These are phyloP conservation scores for Globisporangium abappressorium DNA, from an alignment of 352 stramenopile genomes.

Conservation along the genomic window DNA sequence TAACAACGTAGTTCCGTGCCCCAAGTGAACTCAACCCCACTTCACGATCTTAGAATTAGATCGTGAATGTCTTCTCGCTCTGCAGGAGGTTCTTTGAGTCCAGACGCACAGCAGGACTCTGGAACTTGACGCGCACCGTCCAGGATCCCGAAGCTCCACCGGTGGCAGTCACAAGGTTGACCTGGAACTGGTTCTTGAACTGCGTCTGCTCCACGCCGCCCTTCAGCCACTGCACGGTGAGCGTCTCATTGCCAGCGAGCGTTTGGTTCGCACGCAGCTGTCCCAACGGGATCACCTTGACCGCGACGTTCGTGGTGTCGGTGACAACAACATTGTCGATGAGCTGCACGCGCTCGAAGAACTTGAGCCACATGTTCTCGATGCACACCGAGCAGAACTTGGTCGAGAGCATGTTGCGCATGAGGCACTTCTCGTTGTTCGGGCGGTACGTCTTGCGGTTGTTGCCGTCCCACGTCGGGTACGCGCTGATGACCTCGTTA, in stretches of 20 bases:
- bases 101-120: conserved; percentile 26
- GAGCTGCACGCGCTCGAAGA: conserved; percentile 30
- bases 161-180: no score
- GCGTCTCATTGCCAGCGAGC: no score
- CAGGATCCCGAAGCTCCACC: no score
- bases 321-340: conserved; percentile 25
- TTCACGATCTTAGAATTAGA: no score
- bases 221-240: conserved; percentile 19
- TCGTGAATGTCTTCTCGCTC: conserved; percentile 22
- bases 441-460: conserved; percentile 30
- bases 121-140: conserved; percentile 21
- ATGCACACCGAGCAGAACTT: conserved; percentile 35
- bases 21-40: no score
- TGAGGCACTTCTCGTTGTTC: conserved; percentile 36
- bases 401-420: conserved; percentile 40
- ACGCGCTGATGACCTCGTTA: conserved; percentile 24
- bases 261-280: conserved; percentile 27
- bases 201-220: conserved; percentile 16
- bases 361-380: conserved; percentile 38
- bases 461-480: conserved; percentile 31
- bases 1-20: no score
- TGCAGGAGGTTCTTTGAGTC: conserved; percentile 22
- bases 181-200: no score
- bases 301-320: conserved; percentile 5
- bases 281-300: conserved; percentile 32